Conservation (phyloP, 176 grass and related monocot species). For the Otatea glauca region DNA sequence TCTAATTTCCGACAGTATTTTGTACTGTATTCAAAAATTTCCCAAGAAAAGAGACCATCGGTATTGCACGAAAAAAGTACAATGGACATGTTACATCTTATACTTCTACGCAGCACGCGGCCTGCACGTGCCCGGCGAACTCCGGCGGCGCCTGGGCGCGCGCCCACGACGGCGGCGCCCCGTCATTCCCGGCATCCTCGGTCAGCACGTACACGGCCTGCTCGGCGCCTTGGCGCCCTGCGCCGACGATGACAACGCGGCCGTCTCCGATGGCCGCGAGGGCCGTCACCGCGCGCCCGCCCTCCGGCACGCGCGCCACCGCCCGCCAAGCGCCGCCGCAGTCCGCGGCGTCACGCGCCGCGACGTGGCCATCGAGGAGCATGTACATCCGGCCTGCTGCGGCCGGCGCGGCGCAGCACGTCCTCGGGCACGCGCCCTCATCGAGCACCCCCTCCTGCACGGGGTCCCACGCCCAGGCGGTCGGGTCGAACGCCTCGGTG, state of each 20-base stretch:
- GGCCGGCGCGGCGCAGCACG: conserved; percentile 44
- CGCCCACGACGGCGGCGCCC: conserved; percentile 44
- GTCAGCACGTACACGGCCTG: conserved; percentile 52
- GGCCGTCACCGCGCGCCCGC: conserved; percentile 27
- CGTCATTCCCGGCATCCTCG: background rate
- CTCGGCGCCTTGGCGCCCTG: conserved; percentile 29
- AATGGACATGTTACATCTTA: conserved; percentile 15
- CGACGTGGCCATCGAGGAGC: conserved; percentile 37
- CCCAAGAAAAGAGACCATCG: no score
- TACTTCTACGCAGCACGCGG: conserved; percentile 54
- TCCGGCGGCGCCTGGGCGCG: conserved; percentile 34
- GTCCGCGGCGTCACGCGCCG: conserved; percentile 22
- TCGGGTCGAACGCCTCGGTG: conserved; percentile 57
- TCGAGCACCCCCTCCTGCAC: conserved; percentile 53
- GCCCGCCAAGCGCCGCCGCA: conserved; percentile 38
- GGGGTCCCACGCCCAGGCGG: conserved; percentile 48
- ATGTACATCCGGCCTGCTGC: conserved; percentile 49
- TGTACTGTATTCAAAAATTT: no score
- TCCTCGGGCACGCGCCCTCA: conserved; percentile 53
- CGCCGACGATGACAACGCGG: background rate
- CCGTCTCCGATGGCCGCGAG: conserved; percentile 42
- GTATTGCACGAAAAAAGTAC: background rate
- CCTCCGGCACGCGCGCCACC: conserved; percentile 53
- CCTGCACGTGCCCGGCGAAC: conserved; percentile 70
- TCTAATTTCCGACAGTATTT: no score